These are phyloP conservation scores for Schrenkiella parvula DNA, from an alignment of 345 rosid species.

Conservation along the genomic window DNA sequence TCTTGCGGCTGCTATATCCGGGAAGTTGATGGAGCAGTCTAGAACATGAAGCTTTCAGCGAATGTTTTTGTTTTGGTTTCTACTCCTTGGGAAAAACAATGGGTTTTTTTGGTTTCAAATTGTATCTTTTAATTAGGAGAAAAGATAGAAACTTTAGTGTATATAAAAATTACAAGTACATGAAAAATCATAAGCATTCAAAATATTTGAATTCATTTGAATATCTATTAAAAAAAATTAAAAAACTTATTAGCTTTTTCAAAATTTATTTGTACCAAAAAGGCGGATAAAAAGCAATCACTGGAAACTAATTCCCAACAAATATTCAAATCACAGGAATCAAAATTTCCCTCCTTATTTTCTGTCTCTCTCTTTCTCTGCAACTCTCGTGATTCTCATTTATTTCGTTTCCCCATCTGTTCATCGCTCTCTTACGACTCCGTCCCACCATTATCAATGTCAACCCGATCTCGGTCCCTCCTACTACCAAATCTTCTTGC, in stretches of 20 bases:
- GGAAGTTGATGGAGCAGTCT: conserved; percentile 48
- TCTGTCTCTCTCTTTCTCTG: not conserved
- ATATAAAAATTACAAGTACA: not conserved
- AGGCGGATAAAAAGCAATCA: conserved; percentile 6
- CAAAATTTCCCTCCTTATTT: conserved; percentile 22
- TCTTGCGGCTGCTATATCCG: conserved; percentile 72
- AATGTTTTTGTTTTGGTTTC: not conserved
- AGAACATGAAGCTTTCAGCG: conserved; percentile 17
- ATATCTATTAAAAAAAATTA: no score
- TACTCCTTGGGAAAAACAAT: not conserved
- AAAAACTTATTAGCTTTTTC: not conserved
- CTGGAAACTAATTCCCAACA: conserved; percentile 16
- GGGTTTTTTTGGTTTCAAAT: not conserved
- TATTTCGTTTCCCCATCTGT: conserved; percentile 27
- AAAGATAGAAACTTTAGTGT: conserved; percentile 14
- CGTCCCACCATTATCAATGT: conserved; percentile 40
- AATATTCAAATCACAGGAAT: conserved; percentile 14
- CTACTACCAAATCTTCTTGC: conserved; percentile 7
- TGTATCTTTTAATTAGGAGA: conserved; percentile 8
- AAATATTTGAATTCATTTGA: no score
- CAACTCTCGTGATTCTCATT: conserved; percentile 38
- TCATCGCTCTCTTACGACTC: conserved; percentile 28
- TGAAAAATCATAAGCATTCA: not conserved
- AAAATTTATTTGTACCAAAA: not conserved
- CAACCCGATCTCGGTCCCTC: conserved; percentile 27